A percentile compares a stretch with the other conserved stretches of the same genome.
These are phyloP conservation scores for Saitozyma podzolica DNA, from an alignment of 768 basidiomycete genomes.

Conservation along the genomic window DNA sequence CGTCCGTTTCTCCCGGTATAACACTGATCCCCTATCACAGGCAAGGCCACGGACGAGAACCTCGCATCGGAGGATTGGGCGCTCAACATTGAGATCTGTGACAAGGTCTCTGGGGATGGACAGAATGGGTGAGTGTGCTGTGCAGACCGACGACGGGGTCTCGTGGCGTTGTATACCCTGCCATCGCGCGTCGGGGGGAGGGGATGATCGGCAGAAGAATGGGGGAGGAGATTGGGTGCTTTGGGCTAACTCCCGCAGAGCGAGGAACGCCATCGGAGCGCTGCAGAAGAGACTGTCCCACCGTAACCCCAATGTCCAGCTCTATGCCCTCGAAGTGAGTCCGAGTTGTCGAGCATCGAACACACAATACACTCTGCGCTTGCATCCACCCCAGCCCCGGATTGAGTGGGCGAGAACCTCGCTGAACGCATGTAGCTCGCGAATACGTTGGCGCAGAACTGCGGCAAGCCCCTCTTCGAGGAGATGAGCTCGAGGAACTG, in stretches of 20 bases:
- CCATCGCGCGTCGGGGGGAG: neutral
- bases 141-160: neutral
- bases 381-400: neutral
- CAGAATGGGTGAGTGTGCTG: constrained; percentile 67
- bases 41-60: constrained; percentile 96
- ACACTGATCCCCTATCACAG: constrained; percentile 55
- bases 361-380: no score
- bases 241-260: constrained; percentile 58
- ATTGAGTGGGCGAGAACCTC: neutral
- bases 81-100: constrained; percentile 86
- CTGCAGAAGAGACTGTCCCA: constrained; percentile 87
- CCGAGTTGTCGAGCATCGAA: neutral
- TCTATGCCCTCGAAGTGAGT: constrained; percentile 74
- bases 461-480: constrained; percentile 71
- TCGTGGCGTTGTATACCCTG: neutral
- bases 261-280: constrained; percentile 78
- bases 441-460: constrained; percentile 90
- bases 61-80: constrained; percentile 95
- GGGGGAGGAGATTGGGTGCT: neutral
- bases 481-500: constrained; percentile 89
- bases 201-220: neutral
- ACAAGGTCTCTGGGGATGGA: constrained; percentile 90
- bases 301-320: constrained; percentile 93
- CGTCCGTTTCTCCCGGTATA: neutral
- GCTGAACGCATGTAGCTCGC: constrained; percentile 57